Conservation (phyloP, 192 early-diverging fungal species). For the Backusella psychrophila region DNA sequence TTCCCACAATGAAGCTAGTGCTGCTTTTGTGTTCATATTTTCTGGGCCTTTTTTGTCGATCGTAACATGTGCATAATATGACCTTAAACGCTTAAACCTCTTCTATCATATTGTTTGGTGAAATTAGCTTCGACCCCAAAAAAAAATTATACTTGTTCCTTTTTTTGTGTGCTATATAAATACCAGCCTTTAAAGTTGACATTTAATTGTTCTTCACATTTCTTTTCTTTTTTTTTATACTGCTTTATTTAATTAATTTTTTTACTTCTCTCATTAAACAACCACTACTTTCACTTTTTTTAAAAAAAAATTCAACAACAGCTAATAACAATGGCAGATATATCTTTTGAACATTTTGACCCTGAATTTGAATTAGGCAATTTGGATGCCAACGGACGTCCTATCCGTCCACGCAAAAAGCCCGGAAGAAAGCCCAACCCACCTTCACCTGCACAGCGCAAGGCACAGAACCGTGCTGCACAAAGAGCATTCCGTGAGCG, state of each 20-base stretch:
- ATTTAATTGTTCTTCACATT: background rate
- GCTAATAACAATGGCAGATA: background rate
- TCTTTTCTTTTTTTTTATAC: background rate
- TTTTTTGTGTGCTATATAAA: background rate
- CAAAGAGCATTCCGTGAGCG: constrained; percentile 90
- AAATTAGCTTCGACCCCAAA: constrained; percentile 1
- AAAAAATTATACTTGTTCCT: background rate
- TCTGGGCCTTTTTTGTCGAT: background rate
- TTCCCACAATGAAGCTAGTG: background rate
- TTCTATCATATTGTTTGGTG: background rate
- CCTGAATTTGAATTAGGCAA: constrained; percentile 7
- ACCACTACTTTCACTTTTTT: background rate
- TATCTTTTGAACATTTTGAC: constrained; percentile 32
- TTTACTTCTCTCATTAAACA: background rate
- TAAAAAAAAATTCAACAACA: background rate
- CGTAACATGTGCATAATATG: background rate
- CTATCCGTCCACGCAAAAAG: constrained; percentile 48
- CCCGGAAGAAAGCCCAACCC: constrained; percentile 59
- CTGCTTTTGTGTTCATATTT: background rate
- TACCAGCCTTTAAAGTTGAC: background rate
- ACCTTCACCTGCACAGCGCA: constrained; percentile 54
- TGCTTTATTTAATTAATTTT: background rate
- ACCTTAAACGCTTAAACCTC: background rate
- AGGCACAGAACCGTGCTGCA: constrained; percentile 84
- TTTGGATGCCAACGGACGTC: constrained; percentile 21